A percentile compares a stretch with the other conserved stretches of the same genome.
Conservation (phyloP, 192 early-diverging fungal species). For the Anaeromyces robustus region DNA sequence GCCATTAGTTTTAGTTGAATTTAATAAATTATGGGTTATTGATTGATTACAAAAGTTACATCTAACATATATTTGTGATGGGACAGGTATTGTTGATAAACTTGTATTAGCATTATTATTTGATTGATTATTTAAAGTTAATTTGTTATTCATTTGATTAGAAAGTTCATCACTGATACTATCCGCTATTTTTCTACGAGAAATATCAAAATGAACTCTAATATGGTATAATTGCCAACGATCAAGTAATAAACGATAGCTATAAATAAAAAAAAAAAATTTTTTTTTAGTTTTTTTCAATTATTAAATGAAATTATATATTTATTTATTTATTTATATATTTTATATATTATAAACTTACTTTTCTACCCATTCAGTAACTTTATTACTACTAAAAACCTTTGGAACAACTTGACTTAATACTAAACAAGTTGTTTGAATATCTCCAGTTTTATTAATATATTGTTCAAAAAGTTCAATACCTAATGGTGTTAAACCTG, state of each 20-base stretch:
- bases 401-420: slow-evolving; percentile 44
- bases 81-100: slow-evolving; percentile 3
- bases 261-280: slow-evolving; percentile 8
- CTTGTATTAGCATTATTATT: slow-evolving; percentile 4
- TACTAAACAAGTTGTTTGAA: slow-evolving; percentile 71
- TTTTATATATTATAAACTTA: slow-evolving; percentile 17
- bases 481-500: slow-evolving; percentile 50
- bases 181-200: slow-evolving; percentile 43
- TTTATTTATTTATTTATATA: slow-evolving; percentile 9
- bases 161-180: slow-evolving; percentile 31
- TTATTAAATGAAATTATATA: no score
- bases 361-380: slow-evolving; percentile 59
- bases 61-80: slow-evolving; percentile 67
- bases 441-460: slow-evolving; percentile 72
- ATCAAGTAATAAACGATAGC: slow-evolving; percentile 75
- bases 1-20: slow-evolving; percentile 15
- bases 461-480: slow-evolving; percentile 61
- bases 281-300: no score
- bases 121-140: slow-evolving; percentile 3
- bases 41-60: slow-evolving; percentile 75
- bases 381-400: slow-evolving; percentile 35
- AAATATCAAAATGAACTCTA: slow-evolving; percentile 86
- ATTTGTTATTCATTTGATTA: slow-evolving; percentile 2
- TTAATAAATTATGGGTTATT: slow-evolving; percentile 30
- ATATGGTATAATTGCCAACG: slow-evolving; percentile 70